Evolutionary conservation across 352 stramenopile genomes (phyloP), one percentile per base, ranked within the genome.

Genomic region (Pythium volutum): DNA sequence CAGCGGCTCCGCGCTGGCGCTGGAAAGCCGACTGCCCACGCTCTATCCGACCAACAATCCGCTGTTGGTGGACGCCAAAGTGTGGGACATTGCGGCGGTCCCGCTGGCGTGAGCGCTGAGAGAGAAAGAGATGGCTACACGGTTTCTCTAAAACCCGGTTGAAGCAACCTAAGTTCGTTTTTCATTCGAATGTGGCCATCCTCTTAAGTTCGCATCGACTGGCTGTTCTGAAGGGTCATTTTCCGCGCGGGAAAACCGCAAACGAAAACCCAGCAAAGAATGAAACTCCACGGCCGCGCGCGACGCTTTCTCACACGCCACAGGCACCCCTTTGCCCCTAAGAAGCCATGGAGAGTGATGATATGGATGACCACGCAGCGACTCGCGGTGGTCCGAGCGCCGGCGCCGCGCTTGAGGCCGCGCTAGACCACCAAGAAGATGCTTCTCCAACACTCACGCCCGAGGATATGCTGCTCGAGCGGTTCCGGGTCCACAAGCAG

Each of bases 401-500:
- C 25, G 55, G 47, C 25, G 46, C 31, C 23, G 33, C 55, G 23
- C 46, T 39, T 25, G 56, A 46, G 31, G 31, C 16, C 4, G 33
- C 42, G 43, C 34, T 43, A 34, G 43, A 50, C 4, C 42, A 34
- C 1, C 11, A 16, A 14, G 43, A 55, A 41, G 22, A 62, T 41
- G 34, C 22, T 8, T 22, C 8, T 10, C n/a, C 4, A 6, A 12
- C 26, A 25, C 46, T 36, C 39, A 53, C 62, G 11, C 31, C 76
- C 0, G 75, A 92, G 49, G 75, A 85, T 62, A 59, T 88, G 58
- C 71, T 94, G 29, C 63, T 91, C 63, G 73, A 79, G 45, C 82
- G 85, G 4, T 94, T 94, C 60, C 74, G 74, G 3, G 66, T 94
- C 42, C 85, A 94, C 75, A 92, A 91, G 67, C 75, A 88, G 67